These are phyloP conservation scores for Entonaema liquescens DNA, from an alignment of 495 filamentous ascomycete species.

Conservation along the genomic window DNA sequence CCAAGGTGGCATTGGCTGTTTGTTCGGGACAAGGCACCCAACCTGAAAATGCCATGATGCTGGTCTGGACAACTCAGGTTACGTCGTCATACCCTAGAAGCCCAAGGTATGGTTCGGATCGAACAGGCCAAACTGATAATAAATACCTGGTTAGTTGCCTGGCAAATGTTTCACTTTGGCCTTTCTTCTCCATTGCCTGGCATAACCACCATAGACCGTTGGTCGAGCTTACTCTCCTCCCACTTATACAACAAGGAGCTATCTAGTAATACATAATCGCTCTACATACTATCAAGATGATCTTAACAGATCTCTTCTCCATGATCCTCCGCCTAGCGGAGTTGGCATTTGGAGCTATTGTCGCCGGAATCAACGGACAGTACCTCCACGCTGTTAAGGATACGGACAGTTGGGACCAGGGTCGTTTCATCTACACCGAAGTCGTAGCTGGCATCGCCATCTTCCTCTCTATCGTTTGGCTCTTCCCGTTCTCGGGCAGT, in stretches of 20 bases:
- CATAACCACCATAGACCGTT: conserved; percentile 2
- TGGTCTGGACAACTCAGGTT: neutral
- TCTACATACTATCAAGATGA: conserved; percentile 45
- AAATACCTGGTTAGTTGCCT: conserved; percentile 33
- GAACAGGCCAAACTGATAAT: conserved; percentile 10
- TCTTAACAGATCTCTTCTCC: conserved; percentile 50
- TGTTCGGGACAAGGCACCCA: conserved; percentile 1
- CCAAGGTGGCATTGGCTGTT: conserved; percentile 12
- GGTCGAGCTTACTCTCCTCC: neutral
- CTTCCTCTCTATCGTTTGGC: conserved; percentile 57
- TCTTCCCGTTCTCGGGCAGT: conserved; percentile 54
- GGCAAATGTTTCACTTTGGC: neutral
- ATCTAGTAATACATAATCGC: no score
- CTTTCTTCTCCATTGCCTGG: neutral
- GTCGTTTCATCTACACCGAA: conserved; percentile 59
- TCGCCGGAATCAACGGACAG: conserved; percentile 57
- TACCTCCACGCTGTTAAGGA: conserved; percentile 51
- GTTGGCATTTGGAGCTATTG: conserved; percentile 57
- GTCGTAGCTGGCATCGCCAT: conserved; percentile 58
- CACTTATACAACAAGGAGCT: no score
- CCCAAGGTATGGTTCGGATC: neutral
- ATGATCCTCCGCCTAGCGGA: conserved; percentile 58
- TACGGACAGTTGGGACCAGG: conserved; percentile 49
- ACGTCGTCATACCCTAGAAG: conserved; percentile 22
- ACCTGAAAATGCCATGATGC: conserved; percentile 11